phyloP scores from a whole-genome alignment of 2,329 filamentous ascomycete species.

The Nemania diffusa region DNA sequence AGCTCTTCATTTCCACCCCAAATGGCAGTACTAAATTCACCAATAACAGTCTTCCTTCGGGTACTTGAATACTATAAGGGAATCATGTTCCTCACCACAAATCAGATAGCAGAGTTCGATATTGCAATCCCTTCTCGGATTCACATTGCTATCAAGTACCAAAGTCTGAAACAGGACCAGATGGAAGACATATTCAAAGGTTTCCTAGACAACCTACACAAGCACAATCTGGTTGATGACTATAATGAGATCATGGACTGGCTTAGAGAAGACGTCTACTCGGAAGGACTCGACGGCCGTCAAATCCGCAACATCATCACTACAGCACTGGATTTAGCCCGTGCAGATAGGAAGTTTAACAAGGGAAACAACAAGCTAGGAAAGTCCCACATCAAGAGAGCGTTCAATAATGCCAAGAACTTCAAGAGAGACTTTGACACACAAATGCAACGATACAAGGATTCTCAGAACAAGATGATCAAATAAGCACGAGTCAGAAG shows the following conservation, averaged over 20 bases:
- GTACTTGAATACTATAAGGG: slow-evolving; percentile 18
- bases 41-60: slow-evolving; percentile 11
- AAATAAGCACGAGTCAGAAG: not conserved
- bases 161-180: not conserved
- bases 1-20: not conserved
- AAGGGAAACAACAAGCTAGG: not conserved
- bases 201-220: slow-evolving; percentile 4
- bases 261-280: slow-evolving; percentile 19
- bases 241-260: slow-evolving; percentile 13
- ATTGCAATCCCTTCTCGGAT: slow-evolving; percentile 11
- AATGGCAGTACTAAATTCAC: not conserved
- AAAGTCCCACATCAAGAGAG: slow-evolving; percentile 9
- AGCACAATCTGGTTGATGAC: not conserved
- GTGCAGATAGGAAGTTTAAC: slow-evolving; percentile 3
- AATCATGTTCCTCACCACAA: slow-evolving; percentile 13
- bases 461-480: slow-evolving; percentile 16
- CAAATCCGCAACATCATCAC: slow-evolving; percentile 11
- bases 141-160: slow-evolving; percentile 17
- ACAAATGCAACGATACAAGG: slow-evolving; percentile 21
- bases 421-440: slow-evolving; percentile 22
- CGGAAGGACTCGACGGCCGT: slow-evolving; percentile 13
- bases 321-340: slow-evolving; percentile 6
- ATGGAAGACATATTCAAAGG: slow-evolving; percentile 11
- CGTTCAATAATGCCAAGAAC: slow-evolving; percentile 16
- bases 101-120: slow-evolving; percentile 17